These are phyloP conservation scores for Blastobotrys serpentis DNA, from an alignment of 1,139 yeast species.

Conservation along the genomic window DNA sequence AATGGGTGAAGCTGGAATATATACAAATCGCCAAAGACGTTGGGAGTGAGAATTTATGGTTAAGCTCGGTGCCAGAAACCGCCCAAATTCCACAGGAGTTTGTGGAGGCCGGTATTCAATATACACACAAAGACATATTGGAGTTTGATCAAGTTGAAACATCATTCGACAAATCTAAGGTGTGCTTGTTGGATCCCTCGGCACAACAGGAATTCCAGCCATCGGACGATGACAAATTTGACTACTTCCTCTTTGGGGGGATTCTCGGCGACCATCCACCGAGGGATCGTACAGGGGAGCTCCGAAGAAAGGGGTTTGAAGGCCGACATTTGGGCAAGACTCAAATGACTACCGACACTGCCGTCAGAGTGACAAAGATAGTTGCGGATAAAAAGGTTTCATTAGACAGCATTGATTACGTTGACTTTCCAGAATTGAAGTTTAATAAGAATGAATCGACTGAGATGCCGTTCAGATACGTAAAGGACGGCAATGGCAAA, in stretches of 20 bases:
- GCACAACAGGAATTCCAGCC: slow-evolving; percentile 75
- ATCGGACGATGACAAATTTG: slow-evolving; percentile 61
- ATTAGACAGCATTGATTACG: slow-evolving; percentile 73
- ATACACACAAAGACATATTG: slow-evolving; percentile 77
- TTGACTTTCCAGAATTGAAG: slow-evolving; percentile 92
- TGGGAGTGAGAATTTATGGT: slow-evolving; percentile 68
- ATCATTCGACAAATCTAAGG: slow-evolving; percentile 51
- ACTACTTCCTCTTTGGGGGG: slow-evolving; percentile 93
- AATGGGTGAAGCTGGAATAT: slow-evolving; percentile 92
- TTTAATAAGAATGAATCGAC: slow-evolving; percentile 87
- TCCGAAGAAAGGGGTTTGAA: slow-evolving; percentile 75
- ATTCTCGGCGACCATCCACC: slow-evolving; percentile 97
- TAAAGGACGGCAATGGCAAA: slow-evolving; percentile 54
- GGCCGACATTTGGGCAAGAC: slow-evolving; percentile 83
- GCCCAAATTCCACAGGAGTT: slow-evolving; percentile 60
- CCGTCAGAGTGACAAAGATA: slow-evolving; percentile 82
- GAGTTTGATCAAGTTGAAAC: slow-evolving; percentile 40
- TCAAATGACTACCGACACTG: slow-evolving; percentile 98
- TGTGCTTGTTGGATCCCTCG: slow-evolving; percentile 86
- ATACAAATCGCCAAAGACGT: slow-evolving; percentile 77
- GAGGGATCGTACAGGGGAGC: slow-evolving; percentile 88
- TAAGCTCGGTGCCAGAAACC: slow-evolving; percentile 71
- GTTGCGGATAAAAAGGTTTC: slow-evolving; percentile 57
- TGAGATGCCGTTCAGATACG: slow-evolving; percentile 96
- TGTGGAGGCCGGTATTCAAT: slow-evolving; percentile 63